Evolutionary conservation across 2,329 filamentous ascomycete species (phyloP).

Genomic region (Saccharata proteae): DNA sequence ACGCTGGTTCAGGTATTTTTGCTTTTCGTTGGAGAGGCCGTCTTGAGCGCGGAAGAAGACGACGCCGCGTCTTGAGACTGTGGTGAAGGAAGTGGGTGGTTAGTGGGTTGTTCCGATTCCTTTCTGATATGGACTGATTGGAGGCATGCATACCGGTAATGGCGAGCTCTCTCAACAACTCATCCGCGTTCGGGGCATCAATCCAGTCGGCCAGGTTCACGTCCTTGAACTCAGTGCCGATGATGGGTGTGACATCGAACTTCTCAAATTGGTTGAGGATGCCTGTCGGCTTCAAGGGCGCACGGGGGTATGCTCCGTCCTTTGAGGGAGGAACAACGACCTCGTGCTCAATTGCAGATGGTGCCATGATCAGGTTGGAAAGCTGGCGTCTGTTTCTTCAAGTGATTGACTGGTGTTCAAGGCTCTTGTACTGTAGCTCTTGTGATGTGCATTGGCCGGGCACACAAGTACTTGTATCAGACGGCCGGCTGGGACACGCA

Average conservation of each 20-base stretch:
- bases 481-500: too few species aligned
- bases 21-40: constrained; percentile 35
- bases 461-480: too few species aligned
- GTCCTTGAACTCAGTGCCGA: constrained; percentile 49
- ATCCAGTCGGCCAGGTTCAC: constrained; percentile 51
- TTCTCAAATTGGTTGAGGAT: constrained; percentile 40
- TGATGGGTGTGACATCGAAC: constrained; percentile 49
- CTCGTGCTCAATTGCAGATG: constrained; percentile 7
- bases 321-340: constrained; percentile 3
- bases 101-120: not conserved
- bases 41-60: constrained; percentile 43
- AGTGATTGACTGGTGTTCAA: too few species aligned
- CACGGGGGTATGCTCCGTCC: constrained; percentile 4
- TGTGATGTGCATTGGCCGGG: too few species aligned
- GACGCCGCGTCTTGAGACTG: constrained; percentile 41
- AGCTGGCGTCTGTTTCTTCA: too few species aligned
- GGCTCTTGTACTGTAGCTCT: too few species aligned
- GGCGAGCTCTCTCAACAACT: constrained; percentile 52
- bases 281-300: constrained; percentile 39
- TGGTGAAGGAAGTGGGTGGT: constrained; percentile 3
- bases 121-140: not conserved
- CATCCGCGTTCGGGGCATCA: constrained; percentile 48
- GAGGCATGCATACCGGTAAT: constrained; percentile 19
- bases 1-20: constrained; percentile 40
- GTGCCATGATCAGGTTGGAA: too few species aligned